Evolutionary conservation across 1,284 basidiomycete genomes (phyloP).

Genomic region (Xerocomus nothofagi): DNA sequence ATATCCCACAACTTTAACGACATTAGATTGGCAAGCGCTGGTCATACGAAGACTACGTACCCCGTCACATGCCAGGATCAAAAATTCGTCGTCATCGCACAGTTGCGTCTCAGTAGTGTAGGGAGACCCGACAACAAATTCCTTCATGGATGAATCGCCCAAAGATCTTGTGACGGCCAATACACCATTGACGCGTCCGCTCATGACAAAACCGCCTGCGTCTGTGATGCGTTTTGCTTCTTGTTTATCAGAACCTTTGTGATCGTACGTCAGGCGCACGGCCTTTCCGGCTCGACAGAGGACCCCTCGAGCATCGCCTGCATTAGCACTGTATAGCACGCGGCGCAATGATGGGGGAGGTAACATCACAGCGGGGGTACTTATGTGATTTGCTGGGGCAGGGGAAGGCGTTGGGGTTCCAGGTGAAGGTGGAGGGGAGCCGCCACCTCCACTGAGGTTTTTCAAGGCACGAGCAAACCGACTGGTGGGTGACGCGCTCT

Average conservation of each 20-base stretch:
- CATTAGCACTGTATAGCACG: conserved; percentile 95
- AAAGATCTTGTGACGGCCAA: conserved; percentile 95
- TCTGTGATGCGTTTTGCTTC: conserved; percentile 98
- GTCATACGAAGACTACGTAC: conserved; percentile 50
- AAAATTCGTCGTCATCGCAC: conserved; percentile 88
- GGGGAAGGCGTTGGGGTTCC: conserved; percentile 20
- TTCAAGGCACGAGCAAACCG: conserved; percentile 59
- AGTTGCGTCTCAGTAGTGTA: conserved; percentile 97
- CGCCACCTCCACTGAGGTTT: conserved; percentile 47
- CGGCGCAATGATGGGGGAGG: conserved; percentile 59
- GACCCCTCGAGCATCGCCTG: conserved; percentile 90
- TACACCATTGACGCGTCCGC: conserved; percentile 96
- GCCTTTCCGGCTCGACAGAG: conserved; percentile 89
- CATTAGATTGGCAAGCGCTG: conserved; percentile 8
- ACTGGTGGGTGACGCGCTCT: conserved; percentile 45
- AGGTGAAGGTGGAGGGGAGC: conserved; percentile 41
- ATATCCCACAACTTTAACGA: conserved; percentile 93
- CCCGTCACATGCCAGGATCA: conserved; percentile 97
- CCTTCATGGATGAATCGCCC: conserved; percentile 98
- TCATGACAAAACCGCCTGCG: conserved; percentile 98
- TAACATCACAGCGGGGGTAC: conserved; percentile 36
- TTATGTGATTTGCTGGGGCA: conserved; percentile 18
- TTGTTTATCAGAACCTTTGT: conserved; percentile 96
- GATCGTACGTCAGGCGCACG: conserved; percentile 95
- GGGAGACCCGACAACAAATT: conserved; percentile 96